phyloP scores from a whole-genome alignment of 202 grass and related monocot species.

The Hordeum pubiflorum region DNA sequence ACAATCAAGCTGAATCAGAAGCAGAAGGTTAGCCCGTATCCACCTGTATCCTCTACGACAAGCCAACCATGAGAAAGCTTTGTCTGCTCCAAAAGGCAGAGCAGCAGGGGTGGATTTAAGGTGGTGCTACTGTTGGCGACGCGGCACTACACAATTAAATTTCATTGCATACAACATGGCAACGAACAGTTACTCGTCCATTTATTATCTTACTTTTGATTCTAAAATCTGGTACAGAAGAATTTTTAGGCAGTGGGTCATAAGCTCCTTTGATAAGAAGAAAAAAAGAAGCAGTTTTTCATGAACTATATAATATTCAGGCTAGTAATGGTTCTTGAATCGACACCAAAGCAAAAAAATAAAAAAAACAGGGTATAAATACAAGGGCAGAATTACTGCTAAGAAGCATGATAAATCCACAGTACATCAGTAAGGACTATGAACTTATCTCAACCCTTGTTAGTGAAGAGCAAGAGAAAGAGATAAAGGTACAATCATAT shows the following conservation, averaged over 20 bases:
- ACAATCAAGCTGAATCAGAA: neutral
- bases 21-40: neutral
- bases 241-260: neutral
- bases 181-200: neutral
- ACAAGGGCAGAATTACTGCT: neutral
- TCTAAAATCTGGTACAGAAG: neutral
- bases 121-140: neutral
- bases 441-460: neutral
- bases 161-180: neutral
- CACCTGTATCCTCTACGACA: neutral
- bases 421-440: neutral
- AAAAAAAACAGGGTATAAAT: neutral
- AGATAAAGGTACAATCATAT: neutral
- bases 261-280: neutral
- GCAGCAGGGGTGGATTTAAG: neutral
- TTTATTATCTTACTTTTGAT: neutral
- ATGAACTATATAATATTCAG: neutral
- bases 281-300: neutral
- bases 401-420: neutral
- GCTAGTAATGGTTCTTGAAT: neutral
- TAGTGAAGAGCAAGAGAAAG: neutral
- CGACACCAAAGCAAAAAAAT: neutral
- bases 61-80: neutral
- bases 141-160: neutral
- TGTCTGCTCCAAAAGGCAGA: neutral